Evolutionary conservation across 306 rosid species (phyloP).

Genomic region (Clitoria ternatea): DNA sequence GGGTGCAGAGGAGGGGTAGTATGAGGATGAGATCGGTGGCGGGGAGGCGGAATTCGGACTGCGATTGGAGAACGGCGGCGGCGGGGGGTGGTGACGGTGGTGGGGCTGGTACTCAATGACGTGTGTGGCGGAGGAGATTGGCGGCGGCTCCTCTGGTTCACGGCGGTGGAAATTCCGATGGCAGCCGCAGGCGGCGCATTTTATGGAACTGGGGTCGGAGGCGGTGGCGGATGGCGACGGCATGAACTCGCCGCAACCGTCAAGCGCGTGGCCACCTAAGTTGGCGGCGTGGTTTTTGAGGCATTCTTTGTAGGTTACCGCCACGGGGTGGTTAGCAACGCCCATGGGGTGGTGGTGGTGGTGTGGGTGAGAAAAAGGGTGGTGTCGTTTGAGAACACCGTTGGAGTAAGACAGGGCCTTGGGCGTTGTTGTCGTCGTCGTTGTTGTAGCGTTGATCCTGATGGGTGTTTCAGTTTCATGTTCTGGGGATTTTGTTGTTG

Average conservation of each 20-base stretch:
- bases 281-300: conserved; percentile 87
- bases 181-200: conserved; percentile 97
- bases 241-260: conserved; percentile 98
- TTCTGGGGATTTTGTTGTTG: conserved; percentile 58
- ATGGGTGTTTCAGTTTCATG: conserved; percentile 65
- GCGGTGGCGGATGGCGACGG: conserved; percentile 57
- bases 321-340: conserved; percentile 7
- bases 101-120: conserved; percentile 86
- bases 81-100: conserved; percentile 70
- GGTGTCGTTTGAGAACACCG: conserved; percentile 82
- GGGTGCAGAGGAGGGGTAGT: conserved; percentile 93
- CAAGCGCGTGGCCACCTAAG: conserved; percentile 81
- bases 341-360: neutral
- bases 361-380: conserved; percentile 23
- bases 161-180: conserved; percentile 99
- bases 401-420: conserved; percentile 57
- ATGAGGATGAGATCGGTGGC: conserved; percentile 95
- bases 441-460: conserved; percentile 1
- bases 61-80: conserved; percentile 30
- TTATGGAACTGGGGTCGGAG: conserved; percentile 74
- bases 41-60: conserved; percentile 91
- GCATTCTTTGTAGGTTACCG: conserved; percentile 74
- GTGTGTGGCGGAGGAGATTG: conserved; percentile 41
- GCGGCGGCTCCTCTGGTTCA: conserved; percentile 68
- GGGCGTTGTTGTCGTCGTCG: conserved; percentile 36